phyloP scores from a whole-genome alignment of 371 early-diverging fungal genomes.

The Actinomortierella ambigua region DNA sequence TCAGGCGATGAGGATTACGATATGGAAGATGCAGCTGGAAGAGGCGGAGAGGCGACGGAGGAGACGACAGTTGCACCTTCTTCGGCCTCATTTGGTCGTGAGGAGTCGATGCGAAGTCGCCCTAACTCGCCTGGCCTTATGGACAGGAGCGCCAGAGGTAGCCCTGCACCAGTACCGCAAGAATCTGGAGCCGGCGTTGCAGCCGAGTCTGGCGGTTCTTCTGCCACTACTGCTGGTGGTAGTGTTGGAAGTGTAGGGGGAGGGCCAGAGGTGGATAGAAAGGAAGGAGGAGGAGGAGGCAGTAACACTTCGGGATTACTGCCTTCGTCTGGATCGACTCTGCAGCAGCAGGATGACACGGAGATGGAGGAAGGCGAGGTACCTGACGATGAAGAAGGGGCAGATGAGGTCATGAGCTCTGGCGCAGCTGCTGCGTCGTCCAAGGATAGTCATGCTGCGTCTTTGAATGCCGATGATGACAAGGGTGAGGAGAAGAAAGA shows the following conservation, averaged over 20 bases:
- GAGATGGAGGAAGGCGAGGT: constrained; percentile 44
- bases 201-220: background rate
- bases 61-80: background rate
- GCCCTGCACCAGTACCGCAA: background rate
- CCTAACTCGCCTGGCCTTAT: no score
- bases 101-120: no score
- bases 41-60: background rate
- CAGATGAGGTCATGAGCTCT: constrained; percentile 36
- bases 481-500: background rate
- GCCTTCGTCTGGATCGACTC: background rate
- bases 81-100: background rate
- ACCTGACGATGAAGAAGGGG: constrained; percentile 27
- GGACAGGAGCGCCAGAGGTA: background rate
- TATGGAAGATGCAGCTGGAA: constrained; percentile 21
- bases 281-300: no score
- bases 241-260: background rate
- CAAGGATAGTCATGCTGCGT: background rate
- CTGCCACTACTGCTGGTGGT: background rate
- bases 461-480: background rate
- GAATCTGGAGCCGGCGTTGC: background rate
- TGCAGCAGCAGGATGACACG: constrained; percentile 15
- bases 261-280: background rate
- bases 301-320: no score
- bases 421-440: constrained; percentile 18
- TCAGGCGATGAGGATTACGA: constrained; percentile 39